These are phyloP conservation scores for Cryptosporidium sp. DNA, from an alignment of 169 alveolate species.

Conservation along the genomic window DNA sequence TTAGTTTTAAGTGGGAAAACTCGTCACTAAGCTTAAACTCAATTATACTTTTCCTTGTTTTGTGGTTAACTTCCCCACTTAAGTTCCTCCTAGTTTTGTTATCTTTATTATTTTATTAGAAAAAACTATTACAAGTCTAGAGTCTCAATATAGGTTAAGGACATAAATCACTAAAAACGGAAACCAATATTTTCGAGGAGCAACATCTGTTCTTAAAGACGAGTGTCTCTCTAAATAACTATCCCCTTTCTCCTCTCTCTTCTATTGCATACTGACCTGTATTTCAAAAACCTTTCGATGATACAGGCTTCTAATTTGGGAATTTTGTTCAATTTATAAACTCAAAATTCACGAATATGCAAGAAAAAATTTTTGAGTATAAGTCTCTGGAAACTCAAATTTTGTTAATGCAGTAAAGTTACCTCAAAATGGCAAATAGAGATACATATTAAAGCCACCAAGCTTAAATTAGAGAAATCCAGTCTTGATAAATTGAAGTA, in stretches of 20 bases:
- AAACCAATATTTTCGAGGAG: neutral
- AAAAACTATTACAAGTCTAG: neutral
- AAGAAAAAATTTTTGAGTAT: neutral
- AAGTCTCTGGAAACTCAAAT: no score
- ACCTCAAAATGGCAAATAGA: neutral
- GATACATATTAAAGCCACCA: neutral
- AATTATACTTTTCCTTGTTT: neutral
- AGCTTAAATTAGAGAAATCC: neutral
- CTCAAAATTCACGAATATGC: neutral
- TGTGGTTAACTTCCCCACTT: neutral
- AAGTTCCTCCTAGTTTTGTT: no score
- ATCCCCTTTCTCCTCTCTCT: neutral
- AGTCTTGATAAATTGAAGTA: no score
- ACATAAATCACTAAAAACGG: neutral
- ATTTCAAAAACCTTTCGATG: neutral
- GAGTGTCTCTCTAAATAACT: neutral
- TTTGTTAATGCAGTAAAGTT: no score
- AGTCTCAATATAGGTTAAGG: no score
- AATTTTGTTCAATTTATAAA: no score
- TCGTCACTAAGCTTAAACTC: neutral
- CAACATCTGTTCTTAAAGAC: neutral
- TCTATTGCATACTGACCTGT: neutral
- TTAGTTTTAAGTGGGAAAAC: no score
- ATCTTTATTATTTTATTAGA: no score
- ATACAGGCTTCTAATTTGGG: neutral